Percentiles rank a stretch among this genome's conserved stretches.
phyloP scores from a whole-genome alignment of 2,329 filamentous ascomycete genomes.

The Neurospora sp. region DNA sequence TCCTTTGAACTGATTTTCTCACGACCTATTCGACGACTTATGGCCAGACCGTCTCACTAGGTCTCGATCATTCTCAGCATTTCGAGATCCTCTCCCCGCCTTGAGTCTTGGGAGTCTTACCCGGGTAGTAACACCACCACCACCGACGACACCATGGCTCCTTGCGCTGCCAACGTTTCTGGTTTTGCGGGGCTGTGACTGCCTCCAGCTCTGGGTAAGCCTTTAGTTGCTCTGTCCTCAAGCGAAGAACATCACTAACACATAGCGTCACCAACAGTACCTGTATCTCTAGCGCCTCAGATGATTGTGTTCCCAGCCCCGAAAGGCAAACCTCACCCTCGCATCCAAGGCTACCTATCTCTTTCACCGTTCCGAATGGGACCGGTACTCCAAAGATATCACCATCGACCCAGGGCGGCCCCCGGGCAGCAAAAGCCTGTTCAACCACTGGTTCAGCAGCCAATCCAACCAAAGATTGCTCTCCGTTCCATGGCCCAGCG shows the following conservation, averaged over 20 bases:
- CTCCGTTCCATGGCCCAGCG: neutral
- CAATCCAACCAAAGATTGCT: neutral
- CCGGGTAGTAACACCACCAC: neutral
- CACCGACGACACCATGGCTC: neutral
- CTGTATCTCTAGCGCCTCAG: too few species aligned
- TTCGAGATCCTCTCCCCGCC: slow-evolving; percentile 24
- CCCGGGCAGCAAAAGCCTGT: slow-evolving; percentile 2
- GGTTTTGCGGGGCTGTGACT: slow-evolving; percentile 23
- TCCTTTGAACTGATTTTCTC: slow-evolving; percentile 1
- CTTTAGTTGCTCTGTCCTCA: too few species aligned
- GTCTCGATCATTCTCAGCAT: slow-evolving; percentile 17
- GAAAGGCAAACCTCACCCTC: too few species aligned
- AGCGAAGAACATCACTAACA: too few species aligned
- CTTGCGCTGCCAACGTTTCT: neutral
- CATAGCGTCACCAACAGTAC: too few species aligned
- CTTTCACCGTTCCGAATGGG: too few species aligned
- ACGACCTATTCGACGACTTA: slow-evolving; percentile 17
- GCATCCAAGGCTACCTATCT: too few species aligned
- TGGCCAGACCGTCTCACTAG: slow-evolving; percentile 30
- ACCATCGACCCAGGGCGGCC: too few species aligned
- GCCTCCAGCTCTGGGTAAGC: too few species aligned
- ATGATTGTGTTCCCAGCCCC: too few species aligned
- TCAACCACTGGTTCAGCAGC: neutral
- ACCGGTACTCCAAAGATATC: too few species aligned
- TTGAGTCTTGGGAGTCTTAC: slow-evolving; percentile 26